Evolutionary conservation across 1,284 basidiomycete genomes (phyloP), one percentile per base, ranked within the genome.

Genomic region (Meira nashicola): DNA sequence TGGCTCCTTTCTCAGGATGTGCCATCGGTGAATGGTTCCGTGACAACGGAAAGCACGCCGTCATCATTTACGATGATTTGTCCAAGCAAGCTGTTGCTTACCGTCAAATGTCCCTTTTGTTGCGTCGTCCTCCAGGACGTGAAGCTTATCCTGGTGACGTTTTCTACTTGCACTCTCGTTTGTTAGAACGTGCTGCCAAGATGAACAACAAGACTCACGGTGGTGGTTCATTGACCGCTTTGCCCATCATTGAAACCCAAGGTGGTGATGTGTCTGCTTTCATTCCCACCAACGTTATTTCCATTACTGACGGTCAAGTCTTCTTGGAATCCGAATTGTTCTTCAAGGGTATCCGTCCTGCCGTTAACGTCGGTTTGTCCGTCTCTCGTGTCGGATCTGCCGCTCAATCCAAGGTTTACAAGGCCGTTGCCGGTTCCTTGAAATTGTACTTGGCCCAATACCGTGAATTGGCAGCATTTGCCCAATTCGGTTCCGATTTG

Each of bases 21-120:
- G 93, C 94, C 78, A 98, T 98, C 90, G 94, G 94, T 82, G 94
- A 98, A 84, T 98, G 94, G 94, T 98, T 98, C 94, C 92, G 94
- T 84, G 94, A 98, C 84, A 97, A 98, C 82, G 92, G 92, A 84
- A 94, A 90, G 82, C 84, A 85, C 83, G 84, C 94, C 74, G 86
- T 97, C 79, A 97, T 98, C 83, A 90, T 98, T 84, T 98, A 95
- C 83, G 94, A 98, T 80, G 94, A 98, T 82, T 84, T 98, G 82
- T 98, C 94, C 78, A 98, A 98, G 85, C 94, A 98, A 84, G 94
- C 94, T 78, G 94, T 98, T 66, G 94, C 94, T 75, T 98, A 98
- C 86, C 93, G 94, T 87, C 94, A 98, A 83, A 98, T 98, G 94
- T 98, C 94, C 65, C 86, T 98, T 70, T 86, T 98, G 53, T 92